A percentile compares a stretch with the other conserved stretches of the same genome.
Evolutionary conservation across 148 eudicot species (phyloP).

Genomic region (Fagopyrum esculentum): DNA sequence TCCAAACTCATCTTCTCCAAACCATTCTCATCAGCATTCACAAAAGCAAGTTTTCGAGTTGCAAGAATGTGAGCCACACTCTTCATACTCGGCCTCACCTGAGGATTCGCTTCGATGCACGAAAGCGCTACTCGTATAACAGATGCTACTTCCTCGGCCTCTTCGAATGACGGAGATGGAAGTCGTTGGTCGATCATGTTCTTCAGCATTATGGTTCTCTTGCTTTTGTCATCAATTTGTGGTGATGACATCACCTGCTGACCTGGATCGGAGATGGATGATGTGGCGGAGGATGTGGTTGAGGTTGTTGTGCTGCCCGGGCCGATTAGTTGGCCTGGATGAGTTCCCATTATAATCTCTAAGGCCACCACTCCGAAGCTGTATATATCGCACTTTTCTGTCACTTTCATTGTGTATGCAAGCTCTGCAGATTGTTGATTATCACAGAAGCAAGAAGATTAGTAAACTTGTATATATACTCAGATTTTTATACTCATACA

Average conservation of each 20-base stretch:
- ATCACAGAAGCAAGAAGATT: background rate
- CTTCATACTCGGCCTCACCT: constrained; percentile 38
- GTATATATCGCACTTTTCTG: constrained; percentile 44
- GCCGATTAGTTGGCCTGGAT: constrained; percentile 31
- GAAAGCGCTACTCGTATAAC: constrained; percentile 26
- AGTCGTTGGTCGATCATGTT: constrained; percentile 33
- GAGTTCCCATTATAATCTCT: constrained; percentile 37
- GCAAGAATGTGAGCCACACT: constrained; percentile 24
- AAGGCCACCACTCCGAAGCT: constrained; percentile 46
- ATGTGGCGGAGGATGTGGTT: background rate
- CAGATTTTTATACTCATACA: no score
- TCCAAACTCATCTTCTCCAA: constrained; percentile 16
- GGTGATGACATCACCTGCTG: background rate
- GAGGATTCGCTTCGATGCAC: constrained; percentile 35
- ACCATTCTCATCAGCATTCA: background rate
- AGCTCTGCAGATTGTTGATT: constrained; percentile 28
- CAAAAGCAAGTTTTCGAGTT: constrained; percentile 12
- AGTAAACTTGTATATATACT: no score
- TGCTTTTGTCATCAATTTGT: background rate
- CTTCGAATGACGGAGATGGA: constrained; percentile 19
- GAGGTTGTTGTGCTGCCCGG: background rate
- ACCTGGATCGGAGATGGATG: background rate
- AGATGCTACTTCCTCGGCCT: constrained; percentile 17
- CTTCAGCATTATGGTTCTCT: background rate
- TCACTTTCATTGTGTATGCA: constrained; percentile 42